Evolutionary conservation across 805 yeast species (phyloP).

Genomic region (Citeromyces nyonsensis): DNA sequence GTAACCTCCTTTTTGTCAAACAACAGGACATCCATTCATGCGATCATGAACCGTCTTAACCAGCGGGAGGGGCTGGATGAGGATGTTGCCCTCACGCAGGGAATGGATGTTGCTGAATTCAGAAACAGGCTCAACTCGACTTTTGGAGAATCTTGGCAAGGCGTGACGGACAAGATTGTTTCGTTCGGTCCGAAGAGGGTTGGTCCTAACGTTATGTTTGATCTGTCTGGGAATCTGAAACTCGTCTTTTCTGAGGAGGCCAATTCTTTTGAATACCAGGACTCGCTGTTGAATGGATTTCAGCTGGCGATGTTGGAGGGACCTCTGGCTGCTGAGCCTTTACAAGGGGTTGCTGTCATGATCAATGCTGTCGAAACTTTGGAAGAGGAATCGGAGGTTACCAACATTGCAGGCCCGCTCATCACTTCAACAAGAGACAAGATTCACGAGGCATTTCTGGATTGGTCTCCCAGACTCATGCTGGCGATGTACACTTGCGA

Average conservation of each 20-base stretch:
- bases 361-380: conserved; percentile 20
- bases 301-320: conserved; percentile 75
- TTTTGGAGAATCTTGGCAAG: conserved; percentile 9
- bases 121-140: conserved; percentile 14
- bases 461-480: conserved; percentile 81
- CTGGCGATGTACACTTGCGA: conserved; percentile 91
- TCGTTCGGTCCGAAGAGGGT: conserved; percentile 65
- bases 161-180: conserved; percentile 25
- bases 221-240: conserved; percentile 21
- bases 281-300: conserved; percentile 67
- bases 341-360: conserved; percentile 62
- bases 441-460: conserved; percentile 54
- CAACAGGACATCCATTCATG: conserved; percentile 26
- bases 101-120: conserved; percentile 14
- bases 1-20: conserved; percentile 31
- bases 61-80: conserved; percentile 33
- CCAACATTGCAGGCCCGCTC: conserved; percentile 51
- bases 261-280: conserved; percentile 27
- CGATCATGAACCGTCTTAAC: conserved; percentile 15
- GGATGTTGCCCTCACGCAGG: conserved; percentile 5
- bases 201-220: conserved; percentile 67
- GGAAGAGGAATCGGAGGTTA: conserved; percentile 13
- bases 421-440: conserved; percentile 60
- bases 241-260: conserved; percentile 11
- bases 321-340: conserved; percentile 77